Base-by-base conservation (phyloP, 2,329 filamentous ascomycete genomes). In the Penicillium sp. region DNA sequence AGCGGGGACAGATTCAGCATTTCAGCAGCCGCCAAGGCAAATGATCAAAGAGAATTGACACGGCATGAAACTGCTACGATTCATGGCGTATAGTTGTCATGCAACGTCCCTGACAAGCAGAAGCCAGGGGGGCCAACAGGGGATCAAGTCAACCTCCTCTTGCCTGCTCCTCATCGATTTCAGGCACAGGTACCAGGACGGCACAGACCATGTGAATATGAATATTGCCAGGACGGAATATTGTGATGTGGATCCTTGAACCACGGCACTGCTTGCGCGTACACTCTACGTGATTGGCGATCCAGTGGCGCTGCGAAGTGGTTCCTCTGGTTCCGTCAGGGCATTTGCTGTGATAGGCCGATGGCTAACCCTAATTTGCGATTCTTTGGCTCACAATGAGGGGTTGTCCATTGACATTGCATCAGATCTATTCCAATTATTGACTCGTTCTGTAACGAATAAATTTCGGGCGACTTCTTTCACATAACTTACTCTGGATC, bases 261-360 rank as follows among this genome's bases (percentile, higher is more conserved):
- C 49, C 49, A 42, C 46, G 49, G 49, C n/a, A 20, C 4, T n/a
- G 37, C 29, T 33, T 37, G 36, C 39, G 32, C 40, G 24, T 20
- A 23, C 32, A 47, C 6, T 46, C 8, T 44, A 42, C 34, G 39
- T 45, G 49, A 52, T 52, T 52, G 49, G 49, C 27, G 30, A 33
- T 32, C 44, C 44, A 17, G 44, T 48, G 39, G 44, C 44, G 32
- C 36, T n/a, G 27, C 20, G 10, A 23, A 24, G 23, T 13, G 6
- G 30, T 26, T 43, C 46, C 49, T 34, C 26, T 44, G 44, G 49
- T 20, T 8, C 13, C 29, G 18, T 43, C 49, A 52, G 49, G 49
- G 49, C 49, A 52, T 15, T 8, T 3, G 2, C 9, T 34, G 29
- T 52, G 44, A 52, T 52, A 32, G 49, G 49, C 2, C 9, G 3